A percentile compares a stretch with the other conserved stretches of the same genome.
Evolutionary conservation across 2,329 filamentous ascomycete genomes (phyloP).

Genomic region (Aspergillus vadensis): DNA sequence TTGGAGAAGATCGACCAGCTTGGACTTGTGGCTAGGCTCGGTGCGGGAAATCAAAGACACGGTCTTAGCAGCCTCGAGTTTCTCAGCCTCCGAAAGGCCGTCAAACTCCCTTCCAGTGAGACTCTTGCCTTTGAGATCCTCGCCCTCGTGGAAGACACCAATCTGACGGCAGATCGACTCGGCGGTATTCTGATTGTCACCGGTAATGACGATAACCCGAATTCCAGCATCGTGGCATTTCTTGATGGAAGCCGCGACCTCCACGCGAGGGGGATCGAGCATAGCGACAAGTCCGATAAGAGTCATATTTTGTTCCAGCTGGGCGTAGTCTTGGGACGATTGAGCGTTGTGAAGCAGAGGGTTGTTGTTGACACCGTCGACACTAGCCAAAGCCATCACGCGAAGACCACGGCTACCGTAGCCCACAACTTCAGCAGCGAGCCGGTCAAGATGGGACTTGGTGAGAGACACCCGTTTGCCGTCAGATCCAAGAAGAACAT

Average conservation of each 20-base stretch:
- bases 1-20: constrained; percentile 93
- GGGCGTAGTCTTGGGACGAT: constrained; percentile 77
- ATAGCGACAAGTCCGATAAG: constrained; percentile 92
- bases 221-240: constrained; percentile 94
- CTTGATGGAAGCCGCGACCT: constrained; percentile 81
- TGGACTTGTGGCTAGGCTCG: constrained; percentile 95
- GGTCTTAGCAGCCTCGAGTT: constrained; percentile 78
- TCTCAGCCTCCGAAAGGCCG: constrained; percentile 72
- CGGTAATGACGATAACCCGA: constrained; percentile 95
- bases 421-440: constrained; percentile 78
- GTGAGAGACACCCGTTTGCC: constrained; percentile 76
- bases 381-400: constrained; percentile 86
- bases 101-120: constrained; percentile 96
- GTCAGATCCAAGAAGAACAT: constrained; percentile 73
- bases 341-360: constrained; percentile 73
- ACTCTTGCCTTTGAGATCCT: constrained; percentile 88
- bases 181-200: constrained; percentile 95
- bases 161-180: constrained; percentile 98
- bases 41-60: constrained; percentile 95
- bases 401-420: constrained; percentile 92
- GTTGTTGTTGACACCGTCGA: constrained; percentile 73
- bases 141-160: constrained; percentile 80
- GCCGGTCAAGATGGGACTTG: constrained; percentile 66
- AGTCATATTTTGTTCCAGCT: constrained; percentile 92
- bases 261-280: constrained; percentile 92